Percentiles rank a stretch among this genome's conserved stretches.
phyloP scores from a whole-genome alignment of 2,329 filamentous ascomycete genomes.

The Escovopsis weberi region DNA sequence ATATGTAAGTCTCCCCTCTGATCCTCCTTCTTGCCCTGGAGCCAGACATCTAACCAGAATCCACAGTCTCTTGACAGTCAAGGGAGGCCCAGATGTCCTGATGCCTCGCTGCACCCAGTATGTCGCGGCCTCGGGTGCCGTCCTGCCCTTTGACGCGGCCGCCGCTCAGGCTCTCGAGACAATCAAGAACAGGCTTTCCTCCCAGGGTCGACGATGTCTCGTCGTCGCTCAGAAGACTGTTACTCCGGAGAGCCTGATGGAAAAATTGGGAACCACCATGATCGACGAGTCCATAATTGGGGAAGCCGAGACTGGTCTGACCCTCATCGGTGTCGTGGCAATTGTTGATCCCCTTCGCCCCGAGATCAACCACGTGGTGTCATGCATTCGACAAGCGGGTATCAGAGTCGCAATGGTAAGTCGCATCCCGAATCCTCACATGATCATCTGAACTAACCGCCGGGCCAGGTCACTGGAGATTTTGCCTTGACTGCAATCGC shows the following conservation, averaged over 20 bases:
- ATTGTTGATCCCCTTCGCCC: slow-evolving; percentile 66
- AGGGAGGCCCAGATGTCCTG: slow-evolving; percentile 64
- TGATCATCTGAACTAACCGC: no score
- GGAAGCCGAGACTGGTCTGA: slow-evolving; percentile 41
- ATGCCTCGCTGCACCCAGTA: slow-evolving; percentile 47
- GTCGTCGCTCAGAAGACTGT: slow-evolving; percentile 49
- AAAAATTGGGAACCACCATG: slow-evolving; percentile 26
- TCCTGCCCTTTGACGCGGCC: slow-evolving; percentile 31
- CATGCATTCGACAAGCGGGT: slow-evolving; percentile 52
- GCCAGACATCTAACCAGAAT: not conserved
- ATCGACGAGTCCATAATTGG: slow-evolving; percentile 41
- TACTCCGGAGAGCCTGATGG: slow-evolving; percentile 22
- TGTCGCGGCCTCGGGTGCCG: slow-evolving; percentile 38
- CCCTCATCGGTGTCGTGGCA: slow-evolving; percentile 59
- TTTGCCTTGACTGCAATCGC: slow-evolving; percentile 61
- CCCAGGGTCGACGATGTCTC: slow-evolving; percentile 52
- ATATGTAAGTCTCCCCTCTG: slow-evolving; percentile 18
- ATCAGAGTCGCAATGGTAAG: slow-evolving; percentile 64
- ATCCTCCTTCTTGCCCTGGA: not conserved
- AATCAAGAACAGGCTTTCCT: slow-evolving; percentile 55
- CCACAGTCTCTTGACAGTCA: slow-evolving; percentile 50
- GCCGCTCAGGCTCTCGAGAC: slow-evolving; percentile 34
- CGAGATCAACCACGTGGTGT: slow-evolving; percentile 53
- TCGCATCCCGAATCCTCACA: not conserved
- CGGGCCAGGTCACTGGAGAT: slow-evolving; percentile 51